Conservation (phyloP, 2,329 filamentous ascomycete genomes). For the Aspergillus tubingensis region DNA sequence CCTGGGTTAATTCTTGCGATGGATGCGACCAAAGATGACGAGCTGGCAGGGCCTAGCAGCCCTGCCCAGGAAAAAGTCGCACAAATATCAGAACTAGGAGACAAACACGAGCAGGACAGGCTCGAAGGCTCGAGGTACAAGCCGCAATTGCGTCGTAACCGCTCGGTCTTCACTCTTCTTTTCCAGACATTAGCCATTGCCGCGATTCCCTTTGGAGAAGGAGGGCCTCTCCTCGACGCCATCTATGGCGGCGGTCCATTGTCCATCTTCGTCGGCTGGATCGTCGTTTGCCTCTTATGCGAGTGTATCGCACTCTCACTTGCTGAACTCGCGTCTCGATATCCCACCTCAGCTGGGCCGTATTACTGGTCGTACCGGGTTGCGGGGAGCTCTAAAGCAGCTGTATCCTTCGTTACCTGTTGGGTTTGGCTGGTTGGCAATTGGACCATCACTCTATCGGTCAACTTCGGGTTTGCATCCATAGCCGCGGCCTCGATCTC, state of each 20-base stretch:
- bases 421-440: conserved; percentile 58
- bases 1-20: neutral
- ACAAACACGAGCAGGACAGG: conserved; percentile 29
- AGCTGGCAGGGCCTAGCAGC: neutral
- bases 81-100: conserved; percentile 18
- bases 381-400: conserved; percentile 43
- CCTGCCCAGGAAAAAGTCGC: neutral
- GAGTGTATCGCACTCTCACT: conserved; percentile 56
- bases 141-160: conserved; percentile 59
- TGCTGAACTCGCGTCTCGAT: conserved; percentile 54
- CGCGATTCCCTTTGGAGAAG: conserved; percentile 59
- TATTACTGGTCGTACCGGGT: conserved; percentile 60
- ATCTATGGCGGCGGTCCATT: conserved; percentile 50
- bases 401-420: conserved; percentile 55
- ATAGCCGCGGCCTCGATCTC: conserved; percentile 55
- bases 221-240: conserved; percentile 42
- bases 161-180: conserved; percentile 61
- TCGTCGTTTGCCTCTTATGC: conserved; percentile 55
- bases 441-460: conserved; percentile 56
- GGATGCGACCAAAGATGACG: neutral
- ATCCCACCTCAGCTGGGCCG: conserved; percentile 55
- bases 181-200: conserved; percentile 65
- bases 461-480: conserved; percentile 59
- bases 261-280: conserved; percentile 60
- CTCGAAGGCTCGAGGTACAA: conserved; percentile 58